Evolutionary conservation across 306 rosid genomes (phyloP), one percentile per base, ranked within the genome.

Genomic region (Citrullus mucosospermus): DNA sequence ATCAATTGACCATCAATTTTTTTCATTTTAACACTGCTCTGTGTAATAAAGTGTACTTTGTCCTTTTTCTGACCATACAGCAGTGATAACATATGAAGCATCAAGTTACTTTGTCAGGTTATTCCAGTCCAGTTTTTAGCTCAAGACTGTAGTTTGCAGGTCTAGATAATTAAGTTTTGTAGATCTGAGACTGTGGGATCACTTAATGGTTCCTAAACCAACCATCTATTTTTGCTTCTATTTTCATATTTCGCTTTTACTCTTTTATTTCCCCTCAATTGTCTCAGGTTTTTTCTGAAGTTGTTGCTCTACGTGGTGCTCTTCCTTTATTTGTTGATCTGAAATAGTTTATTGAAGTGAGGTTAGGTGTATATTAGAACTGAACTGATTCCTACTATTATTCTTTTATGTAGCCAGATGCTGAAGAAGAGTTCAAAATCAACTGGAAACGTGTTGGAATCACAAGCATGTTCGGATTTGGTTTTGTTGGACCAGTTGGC

Each of bases 401-500:
- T 5, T 55, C 41, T 69, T 80, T 84, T 57, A 22, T 81, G 55
- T 57, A 51, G 50, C 79, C 80, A 75, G 75, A 79, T 61, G 69
- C 44, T 34, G 85, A 80, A 13, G 68, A 53, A 72, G 79, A 78
- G 9, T 86, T 84, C 79, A 79, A 46, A 32, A 69, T 91, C 59
- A 81, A 90, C 81, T 90, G 98, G 98, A 88, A 75, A 82, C 91
- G 98, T 7, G 86, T 88, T 36, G 97, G 87, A 78, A 86, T 86
- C 82, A 93, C 97, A 51, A 93, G 98, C 74, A 56, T 83, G 57
- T 93, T 89, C 85, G 98, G 98, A 28, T 73, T 90, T 5, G 92
- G 89, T 77, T 93, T 88, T 85, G 94, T 93, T 79, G 98, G 98
- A 58, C 98, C 98, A 0, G 90, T 91, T 62, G 96, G 98, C 41